These are phyloP conservation scores for Leishmania tropica DNA, from an alignment of 208 protist genomes.

Conservation along the genomic window DNA sequence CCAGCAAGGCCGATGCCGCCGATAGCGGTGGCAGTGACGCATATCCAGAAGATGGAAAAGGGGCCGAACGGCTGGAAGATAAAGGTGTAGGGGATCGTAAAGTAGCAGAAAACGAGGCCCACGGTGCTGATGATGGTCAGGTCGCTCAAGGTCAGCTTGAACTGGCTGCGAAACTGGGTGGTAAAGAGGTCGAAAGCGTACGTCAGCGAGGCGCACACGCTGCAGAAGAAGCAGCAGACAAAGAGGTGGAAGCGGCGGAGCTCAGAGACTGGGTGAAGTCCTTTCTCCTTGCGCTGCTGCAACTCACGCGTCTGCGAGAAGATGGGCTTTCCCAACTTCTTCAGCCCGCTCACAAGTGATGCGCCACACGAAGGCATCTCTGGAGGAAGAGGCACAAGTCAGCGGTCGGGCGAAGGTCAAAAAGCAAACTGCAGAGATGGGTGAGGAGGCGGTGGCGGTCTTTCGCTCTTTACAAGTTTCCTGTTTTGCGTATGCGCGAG, in stretches of 20 bases:
- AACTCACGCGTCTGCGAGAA: conserved; percentile 47
- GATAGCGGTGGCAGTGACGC: conserved; percentile 32
- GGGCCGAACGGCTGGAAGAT: conserved; percentile 63
- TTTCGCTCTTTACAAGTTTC: background rate
- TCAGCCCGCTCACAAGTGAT: conserved; percentile 7
- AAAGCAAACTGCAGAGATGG: background rate
- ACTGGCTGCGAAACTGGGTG: conserved; percentile 41
- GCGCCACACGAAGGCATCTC: conserved; percentile 1
- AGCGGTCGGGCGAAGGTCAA: background rate
- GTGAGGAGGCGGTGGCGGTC: background rate
- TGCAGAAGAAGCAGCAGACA: conserved; percentile 73
- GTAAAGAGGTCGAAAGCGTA: conserved; percentile 79
- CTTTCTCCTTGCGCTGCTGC: conserved; percentile 34
- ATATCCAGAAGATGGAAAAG: conserved; percentile 44
- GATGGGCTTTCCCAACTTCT: conserved; percentile 4
- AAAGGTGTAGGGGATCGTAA: conserved; percentile 65
- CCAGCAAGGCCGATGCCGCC: conserved; percentile 46
- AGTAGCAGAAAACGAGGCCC: conserved; percentile 75
- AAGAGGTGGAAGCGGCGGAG: conserved; percentile 58
- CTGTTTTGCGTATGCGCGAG: background rate
- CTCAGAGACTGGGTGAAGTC: conserved; percentile 57
- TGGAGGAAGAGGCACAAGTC: background rate
- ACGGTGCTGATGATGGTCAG: conserved; percentile 72
- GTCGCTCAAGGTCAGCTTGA: conserved; percentile 49
- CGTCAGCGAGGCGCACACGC: conserved; percentile 58